phyloP scores from a whole-genome alignment of 2,329 filamentous ascomycete species.

The Dothideomycetes sp. region DNA sequence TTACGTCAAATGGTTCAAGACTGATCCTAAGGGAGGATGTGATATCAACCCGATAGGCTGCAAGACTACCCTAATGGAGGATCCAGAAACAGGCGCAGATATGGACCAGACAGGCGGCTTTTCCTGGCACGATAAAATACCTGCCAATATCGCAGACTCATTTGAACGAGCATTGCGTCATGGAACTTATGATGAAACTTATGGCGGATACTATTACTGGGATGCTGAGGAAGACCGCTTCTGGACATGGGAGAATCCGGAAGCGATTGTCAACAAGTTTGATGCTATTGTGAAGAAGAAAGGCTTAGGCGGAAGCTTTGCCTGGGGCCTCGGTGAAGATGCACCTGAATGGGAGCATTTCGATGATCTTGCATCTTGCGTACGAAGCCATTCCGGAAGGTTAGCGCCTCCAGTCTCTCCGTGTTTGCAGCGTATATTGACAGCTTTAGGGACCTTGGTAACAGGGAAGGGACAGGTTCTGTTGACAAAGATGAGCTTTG shows the following conservation, averaged over 20 bases:
- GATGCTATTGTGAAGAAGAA: slow-evolving; percentile 44
- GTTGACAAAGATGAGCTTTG: too few relatives aligned
- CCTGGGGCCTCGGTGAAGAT: slow-evolving; percentile 65
- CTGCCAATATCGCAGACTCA: slow-evolving; percentile 42
- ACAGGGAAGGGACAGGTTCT: too few relatives aligned
- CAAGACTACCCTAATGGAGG: slow-evolving; percentile 47
- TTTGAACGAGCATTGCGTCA: slow-evolving; percentile 44
- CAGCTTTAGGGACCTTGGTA: too few relatives aligned
- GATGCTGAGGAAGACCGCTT: slow-evolving; percentile 49
- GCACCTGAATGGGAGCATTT: slow-evolving; percentile 29
- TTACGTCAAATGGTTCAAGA: slow-evolving; percentile 58
- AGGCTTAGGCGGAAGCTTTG: slow-evolving; percentile 59
- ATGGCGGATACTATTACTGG: slow-evolving; percentile 59
- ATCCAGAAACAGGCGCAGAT: slow-evolving; percentile 42
- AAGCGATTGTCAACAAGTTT: slow-evolving; percentile 52
- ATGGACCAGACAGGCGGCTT: slow-evolving; percentile 13
- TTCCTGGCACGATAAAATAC: slow-evolving; percentile 27
- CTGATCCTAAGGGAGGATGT: slow-evolving; percentile 38
- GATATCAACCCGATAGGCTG: slow-evolving; percentile 43
- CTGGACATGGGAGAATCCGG: slow-evolving; percentile 63
- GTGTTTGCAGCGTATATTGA: too few relatives aligned
- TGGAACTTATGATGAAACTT: slow-evolving; percentile 44
- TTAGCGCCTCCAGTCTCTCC: too few relatives aligned
- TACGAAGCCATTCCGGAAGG: too few relatives aligned
- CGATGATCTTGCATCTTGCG: slow-evolving; percentile 25